Conservation (phyloP, 225 moss, liverwort and hornwort species). For the Marchantia polymorpha region DNA sequence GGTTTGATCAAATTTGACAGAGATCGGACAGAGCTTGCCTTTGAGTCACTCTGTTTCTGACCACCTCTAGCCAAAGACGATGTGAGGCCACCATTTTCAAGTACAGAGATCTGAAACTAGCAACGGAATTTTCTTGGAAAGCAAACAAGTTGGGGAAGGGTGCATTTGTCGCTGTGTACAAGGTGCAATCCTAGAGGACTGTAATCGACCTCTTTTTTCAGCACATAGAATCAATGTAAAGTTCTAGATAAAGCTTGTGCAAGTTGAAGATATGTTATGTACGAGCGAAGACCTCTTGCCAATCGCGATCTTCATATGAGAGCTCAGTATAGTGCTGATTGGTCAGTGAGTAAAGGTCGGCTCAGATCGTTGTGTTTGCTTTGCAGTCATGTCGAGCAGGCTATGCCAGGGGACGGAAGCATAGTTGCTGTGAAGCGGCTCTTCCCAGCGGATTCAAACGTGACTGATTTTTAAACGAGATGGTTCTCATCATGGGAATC, state of each 20-base stretch:
- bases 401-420: background rate
- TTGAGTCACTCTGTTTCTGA: background rate
- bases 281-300: too few species aligned
- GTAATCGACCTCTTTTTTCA: background rate
- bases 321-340: too few species aligned
- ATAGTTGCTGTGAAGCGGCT: conserved; percentile 12
- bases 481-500: conserved; percentile 60
- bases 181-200: conserved; percentile 30
- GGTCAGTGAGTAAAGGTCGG: too few species aligned
- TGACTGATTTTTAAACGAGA: conserved; percentile 38
- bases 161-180: conserved; percentile 56
- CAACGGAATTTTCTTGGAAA: conserved; percentile 40
- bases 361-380: too few species aligned
- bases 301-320: too few species aligned
- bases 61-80: conserved; percentile 28
- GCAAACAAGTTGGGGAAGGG: conserved; percentile 45
- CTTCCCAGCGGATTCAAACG: background rate
- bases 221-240: background rate
- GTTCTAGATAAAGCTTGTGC: background rate
- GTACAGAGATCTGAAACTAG: conserved; percentile 41
- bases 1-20: background rate
- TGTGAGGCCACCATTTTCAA: conserved; percentile 41
- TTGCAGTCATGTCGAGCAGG: background rate
- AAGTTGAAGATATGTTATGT: background rate
- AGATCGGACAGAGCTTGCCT: background rate